phyloP scores from a whole-genome alignment of 2,329 filamentous ascomycete genomes.

The Botryotinia calthae region DNA sequence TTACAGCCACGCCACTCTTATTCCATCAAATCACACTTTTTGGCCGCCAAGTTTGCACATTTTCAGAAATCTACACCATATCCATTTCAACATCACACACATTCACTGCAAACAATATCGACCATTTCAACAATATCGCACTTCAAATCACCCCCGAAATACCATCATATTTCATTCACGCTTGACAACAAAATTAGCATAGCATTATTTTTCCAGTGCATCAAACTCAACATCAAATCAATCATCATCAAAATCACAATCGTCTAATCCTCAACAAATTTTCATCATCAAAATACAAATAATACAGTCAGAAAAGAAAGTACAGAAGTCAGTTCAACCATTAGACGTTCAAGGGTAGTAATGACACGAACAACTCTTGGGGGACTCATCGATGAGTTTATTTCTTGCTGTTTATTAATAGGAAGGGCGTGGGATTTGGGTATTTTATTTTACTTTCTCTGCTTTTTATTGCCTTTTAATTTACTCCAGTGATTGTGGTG shows the following conservation, averaged over 20 bases:
- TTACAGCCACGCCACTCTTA: background rate
- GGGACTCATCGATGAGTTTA: conserved; percentile 4
- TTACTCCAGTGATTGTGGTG: too few species aligned
- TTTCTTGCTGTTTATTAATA: conserved; percentile 11
- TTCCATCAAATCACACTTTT: background rate
- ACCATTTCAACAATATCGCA: background rate
- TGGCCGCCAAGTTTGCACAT: background rate
- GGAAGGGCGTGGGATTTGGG: background rate
- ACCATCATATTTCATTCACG: background rate
- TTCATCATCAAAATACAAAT: background rate
- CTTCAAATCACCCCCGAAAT: rapidly evolving
- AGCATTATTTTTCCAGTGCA: background rate
- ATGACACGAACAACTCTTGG: conserved; percentile 14
- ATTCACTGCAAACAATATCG: background rate
- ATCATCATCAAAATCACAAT: background rate
- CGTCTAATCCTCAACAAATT: background rate
- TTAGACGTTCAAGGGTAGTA: conserved; percentile 15
- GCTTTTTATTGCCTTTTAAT: background rate
- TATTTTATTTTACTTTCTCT: background rate
- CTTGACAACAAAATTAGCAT: background rate
- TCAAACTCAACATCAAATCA: background rate
- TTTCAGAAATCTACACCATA: background rate
- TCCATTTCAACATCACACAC: background rate
- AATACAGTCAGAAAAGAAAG: conserved; percentile 6
- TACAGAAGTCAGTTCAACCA: conserved; percentile 2